Percentiles rank a stretch among this genome's conserved stretches.
These are phyloP conservation scores for Oryza punctata DNA, from an alignment of 176 grass and related monocot genomes.

Conservation along the genomic window DNA sequence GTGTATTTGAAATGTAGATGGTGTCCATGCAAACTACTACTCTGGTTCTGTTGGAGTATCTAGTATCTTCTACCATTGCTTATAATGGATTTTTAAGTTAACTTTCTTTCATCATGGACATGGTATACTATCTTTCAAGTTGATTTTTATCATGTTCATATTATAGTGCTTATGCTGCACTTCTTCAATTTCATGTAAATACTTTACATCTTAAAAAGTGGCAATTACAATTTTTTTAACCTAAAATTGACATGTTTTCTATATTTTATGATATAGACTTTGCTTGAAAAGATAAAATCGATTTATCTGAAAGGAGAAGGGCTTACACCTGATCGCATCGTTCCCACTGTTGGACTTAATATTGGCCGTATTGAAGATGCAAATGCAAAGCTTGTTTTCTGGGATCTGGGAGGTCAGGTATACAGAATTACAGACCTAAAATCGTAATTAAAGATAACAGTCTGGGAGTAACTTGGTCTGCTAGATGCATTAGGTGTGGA, in stretches of 20 bases:
- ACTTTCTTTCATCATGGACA: background rate
- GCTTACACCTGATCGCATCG: constrained; percentile 71
- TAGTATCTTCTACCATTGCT: background rate
- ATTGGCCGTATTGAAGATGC: constrained; percentile 84
- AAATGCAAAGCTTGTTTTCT: constrained; percentile 89
- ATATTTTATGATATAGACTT: constrained; percentile 51
- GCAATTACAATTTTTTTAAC: constrained; percentile 1
- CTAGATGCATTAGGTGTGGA: background rate
- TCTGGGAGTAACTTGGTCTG: background rate
- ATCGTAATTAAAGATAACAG: background rate
- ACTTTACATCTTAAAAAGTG: background rate
- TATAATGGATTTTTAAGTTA: background rate
- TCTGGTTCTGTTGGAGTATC: background rate
- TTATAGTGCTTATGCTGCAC: background rate
- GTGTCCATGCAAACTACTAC: background rate
- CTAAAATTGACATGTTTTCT: constrained; percentile 23
- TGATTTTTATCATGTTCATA: background rate
- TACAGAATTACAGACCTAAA: background rate
- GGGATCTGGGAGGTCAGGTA: constrained; percentile 98
- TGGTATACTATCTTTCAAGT: background rate
- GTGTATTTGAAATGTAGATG: background rate
- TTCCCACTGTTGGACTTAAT: constrained; percentile 94
- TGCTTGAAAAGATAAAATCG: constrained; percentile 89
- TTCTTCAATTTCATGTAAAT: background rate
- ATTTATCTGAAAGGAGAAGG: constrained; percentile 74